Evolutionary conservation across 768 basidiomycete genomes (phyloP), one percentile per base, ranked within the genome.

Genomic region (Pleurotus platypus): DNA sequence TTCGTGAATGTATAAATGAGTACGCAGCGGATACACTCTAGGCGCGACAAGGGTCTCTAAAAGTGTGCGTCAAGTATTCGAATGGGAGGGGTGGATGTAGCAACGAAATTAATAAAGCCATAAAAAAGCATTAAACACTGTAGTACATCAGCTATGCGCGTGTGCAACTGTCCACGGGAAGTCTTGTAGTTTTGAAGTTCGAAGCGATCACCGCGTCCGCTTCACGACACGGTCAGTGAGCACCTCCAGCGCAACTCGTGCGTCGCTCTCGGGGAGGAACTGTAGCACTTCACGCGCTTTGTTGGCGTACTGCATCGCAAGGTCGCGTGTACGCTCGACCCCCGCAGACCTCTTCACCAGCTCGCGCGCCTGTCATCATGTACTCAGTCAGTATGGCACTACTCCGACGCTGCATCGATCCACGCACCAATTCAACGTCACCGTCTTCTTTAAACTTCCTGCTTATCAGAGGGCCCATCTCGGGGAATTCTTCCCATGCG

Each of bases 401-500:
- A 26, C 39, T 5, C 12, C 13, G 2, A 7, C 24, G 4, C 24
- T 26, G 24, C 24, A 13, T 37, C 13, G 35, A 5, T 15, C 2
- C 5, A 63, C 86, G 64, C 70, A 92, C 93, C 61, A 77, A 71
- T 60, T 94, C 87, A 46, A 90, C 84, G 64, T 98, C 95, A 20
- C 92, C 94, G 27, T 83, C 78, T 9, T 78, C 71, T 20, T 80
- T 73, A 71, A 96, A 94, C 72, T 88, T 85, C 42, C 95, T 84
- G 47, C 78, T 78, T 58, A 98, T 92, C 58, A 97, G 72, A 2
- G 85, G 55, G 2, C 92, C 94, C 75, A 99, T 81, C 68, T 93
- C 89, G 0, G 93, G 87, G 69, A 92, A 83, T 66, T 95, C 89
- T 68, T 96, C 94, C 83, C 94, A 96, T 35, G 97, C 97, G 67